These are phyloP conservation scores for Penicillium verhagenii DNA, from an alignment of 495 filamentous ascomycete species.

Conservation along the genomic window DNA sequence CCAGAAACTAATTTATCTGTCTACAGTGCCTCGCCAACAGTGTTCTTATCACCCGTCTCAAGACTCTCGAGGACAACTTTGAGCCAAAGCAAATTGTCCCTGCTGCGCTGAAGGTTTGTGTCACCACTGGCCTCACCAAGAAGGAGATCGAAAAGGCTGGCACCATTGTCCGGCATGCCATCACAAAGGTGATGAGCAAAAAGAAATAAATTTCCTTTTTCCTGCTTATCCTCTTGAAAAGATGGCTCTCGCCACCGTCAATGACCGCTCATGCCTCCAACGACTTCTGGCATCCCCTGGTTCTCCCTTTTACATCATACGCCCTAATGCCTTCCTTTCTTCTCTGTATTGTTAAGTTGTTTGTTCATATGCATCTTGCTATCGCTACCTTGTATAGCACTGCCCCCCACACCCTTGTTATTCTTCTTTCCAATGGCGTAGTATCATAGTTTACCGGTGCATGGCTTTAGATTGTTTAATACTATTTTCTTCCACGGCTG, in stretches of 20 bases:
- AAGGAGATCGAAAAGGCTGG: constrained; percentile 96
- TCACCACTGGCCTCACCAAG: constrained; percentile 81
- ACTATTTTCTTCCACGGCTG: constrained; percentile 20
- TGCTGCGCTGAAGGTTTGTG: constrained; percentile 85
- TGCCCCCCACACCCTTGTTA: constrained; percentile 3
- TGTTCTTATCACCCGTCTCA: constrained; percentile 82
- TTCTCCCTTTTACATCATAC: constrained; percentile 14
- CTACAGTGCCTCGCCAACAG: constrained; percentile 72
- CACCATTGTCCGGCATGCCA: constrained; percentile 81
- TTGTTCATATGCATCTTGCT: constrained; percentile 29
- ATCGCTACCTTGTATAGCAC: constrained; percentile 28
- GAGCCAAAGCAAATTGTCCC: constrained; percentile 64
- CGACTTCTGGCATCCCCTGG: constrained; percentile 17
- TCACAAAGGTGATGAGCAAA: constrained; percentile 78
- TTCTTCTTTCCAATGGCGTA: constrained; percentile 12
- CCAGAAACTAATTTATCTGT: constrained; percentile 9
- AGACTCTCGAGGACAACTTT: constrained; percentile 65
- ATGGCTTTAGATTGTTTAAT: constrained; percentile 33
- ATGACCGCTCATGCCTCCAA: constrained; percentile 27
- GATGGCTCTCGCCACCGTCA: constrained; percentile 7
- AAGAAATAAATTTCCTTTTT: constrained; percentile 42
- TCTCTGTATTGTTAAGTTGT: constrained; percentile 25
- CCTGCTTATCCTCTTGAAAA: constrained; percentile 3
- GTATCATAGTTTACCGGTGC: constrained; percentile 20
- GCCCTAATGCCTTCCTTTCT: constrained; percentile 26